Percentiles rank a stretch among this genome's conserved stretches.
These are phyloP conservation scores for Tieghemostelium lacteum DNA, from an alignment of 78 protist genomes.

Conservation along the genomic window DNA sequence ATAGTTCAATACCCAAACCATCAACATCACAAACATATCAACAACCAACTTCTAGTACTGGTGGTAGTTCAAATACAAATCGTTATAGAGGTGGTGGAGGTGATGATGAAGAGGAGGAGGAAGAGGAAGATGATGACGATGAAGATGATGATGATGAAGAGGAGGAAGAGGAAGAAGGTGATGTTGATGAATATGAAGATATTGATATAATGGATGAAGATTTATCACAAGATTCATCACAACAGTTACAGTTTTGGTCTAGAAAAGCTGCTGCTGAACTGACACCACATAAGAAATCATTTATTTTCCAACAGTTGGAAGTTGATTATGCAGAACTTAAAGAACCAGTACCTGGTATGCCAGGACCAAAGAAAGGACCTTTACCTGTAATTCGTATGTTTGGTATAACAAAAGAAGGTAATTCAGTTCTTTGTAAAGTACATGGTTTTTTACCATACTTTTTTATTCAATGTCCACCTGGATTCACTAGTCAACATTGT, in stretches of 20 bases:
- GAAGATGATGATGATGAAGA: constrained; percentile 53
- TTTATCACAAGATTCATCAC: constrained; percentile 14
- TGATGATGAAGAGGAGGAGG: constrained; percentile 72
- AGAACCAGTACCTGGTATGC: constrained; percentile 85
- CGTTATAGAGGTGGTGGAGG: no score
- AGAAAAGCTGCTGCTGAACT: constrained; percentile 37
- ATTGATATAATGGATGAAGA: constrained; percentile 1
- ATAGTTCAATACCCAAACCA: no score
- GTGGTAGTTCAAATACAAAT: no score
- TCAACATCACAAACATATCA: no score
- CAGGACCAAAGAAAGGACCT: constrained; percentile 69
- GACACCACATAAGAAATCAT: not conserved
- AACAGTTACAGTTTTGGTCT: constrained; percentile 44
- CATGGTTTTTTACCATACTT: constrained; percentile 98
- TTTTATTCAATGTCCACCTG: constrained; percentile 91
- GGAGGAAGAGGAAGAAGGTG: constrained; percentile 33
- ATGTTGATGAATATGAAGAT: constrained; percentile 28
- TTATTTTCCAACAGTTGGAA: constrained; percentile 61
- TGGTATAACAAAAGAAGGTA: constrained; percentile 97
- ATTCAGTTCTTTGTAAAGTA: constrained; percentile 92
- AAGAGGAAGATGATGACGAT: constrained; percentile 50
- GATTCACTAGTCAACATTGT: constrained; percentile 54
- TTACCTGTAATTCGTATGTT: constrained; percentile 94
- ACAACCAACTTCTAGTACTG: no score
- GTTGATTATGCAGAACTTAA: constrained; percentile 70